Base-by-base conservation (phyloP, 2,329 filamentous ascomycete genomes). In the Apiospora rasikravindrae region DNA sequence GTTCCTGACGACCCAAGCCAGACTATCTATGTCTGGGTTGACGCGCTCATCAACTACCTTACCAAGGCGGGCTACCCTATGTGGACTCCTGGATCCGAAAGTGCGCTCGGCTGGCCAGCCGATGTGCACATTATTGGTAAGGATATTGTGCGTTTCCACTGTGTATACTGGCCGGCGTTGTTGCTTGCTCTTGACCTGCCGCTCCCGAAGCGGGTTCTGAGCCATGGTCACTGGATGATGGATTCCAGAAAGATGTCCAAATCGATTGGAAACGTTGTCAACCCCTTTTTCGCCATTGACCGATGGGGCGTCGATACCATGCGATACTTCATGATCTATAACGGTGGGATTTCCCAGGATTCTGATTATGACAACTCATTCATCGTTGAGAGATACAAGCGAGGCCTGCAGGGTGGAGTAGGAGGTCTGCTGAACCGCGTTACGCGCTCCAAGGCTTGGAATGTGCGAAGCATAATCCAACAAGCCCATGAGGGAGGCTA, bases 11-110 rank as follows among this genome's bases (percentile, higher is more conserved):
- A 99, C 78, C 85, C 89, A 0, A 89, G 86, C 24, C 96, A 98
- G 82, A 98, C 95, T 2, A 96, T 99, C 72, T 99, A 99, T 79
- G 97, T 99, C 44, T 99, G 96, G 96, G 88, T 99, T 0, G 97
- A 99, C 83, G 96, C 96, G 1, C 88, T 99, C 42, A 88, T 98
- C 78, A 99, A 98, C 82, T 99, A 99, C 81, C 84, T 96, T 69
- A 98, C 95, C 22, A 94, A 92, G 74, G 90, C 94, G 1, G 95
- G 96, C 19, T 98, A 97, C 79, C 94, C 94, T 0, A 83, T 83
- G 45, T 94, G 92, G 90, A 83, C 90, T 0, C 91, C 93, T 0
- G 90, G 90, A 1, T 84, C 87, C 4, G 90, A 93, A 73, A 81
- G 86, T 19, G 84, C 84, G 26, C 88, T 88, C 69, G 91, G 93